phyloP scores from a whole-genome alignment of 192 early-diverging fungal genomes.

The Phycomyces nitens region DNA sequence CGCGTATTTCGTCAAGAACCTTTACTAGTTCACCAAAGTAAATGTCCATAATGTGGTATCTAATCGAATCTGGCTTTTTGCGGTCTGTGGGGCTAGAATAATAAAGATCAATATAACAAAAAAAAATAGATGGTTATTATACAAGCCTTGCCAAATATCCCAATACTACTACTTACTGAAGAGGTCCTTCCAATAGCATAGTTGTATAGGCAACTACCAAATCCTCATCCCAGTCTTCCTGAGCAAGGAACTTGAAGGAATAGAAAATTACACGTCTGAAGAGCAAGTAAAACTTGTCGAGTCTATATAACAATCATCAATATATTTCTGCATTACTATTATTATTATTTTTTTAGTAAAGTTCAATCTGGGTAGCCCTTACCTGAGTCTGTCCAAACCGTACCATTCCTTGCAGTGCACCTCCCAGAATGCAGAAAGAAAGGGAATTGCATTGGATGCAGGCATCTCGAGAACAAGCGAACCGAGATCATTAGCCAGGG shows the following conservation, averaged over 20 bases:
- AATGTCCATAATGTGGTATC: conserved; percentile 69
- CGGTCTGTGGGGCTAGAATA: conserved; percentile 49
- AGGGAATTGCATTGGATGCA: conserved; percentile 45
- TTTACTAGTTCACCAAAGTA: conserved; percentile 72
- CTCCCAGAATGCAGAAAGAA: conserved; percentile 63
- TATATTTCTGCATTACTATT: too few relatives aligned
- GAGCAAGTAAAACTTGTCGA: conserved; percentile 78
- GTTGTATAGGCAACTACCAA: conserved; percentile 48
- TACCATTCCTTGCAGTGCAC: conserved; percentile 69
- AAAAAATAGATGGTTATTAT: too few relatives aligned
- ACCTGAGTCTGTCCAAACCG: conserved; percentile 77
- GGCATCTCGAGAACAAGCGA: conserved; percentile 50
- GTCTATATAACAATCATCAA: too few relatives aligned
- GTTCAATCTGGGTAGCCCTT: background rate
- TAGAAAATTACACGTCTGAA: conserved; percentile 60
- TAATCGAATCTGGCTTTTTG: conserved; percentile 62
- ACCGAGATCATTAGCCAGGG: conserved; percentile 78
- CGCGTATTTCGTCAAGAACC: conserved; percentile 43
- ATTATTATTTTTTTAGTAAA: background rate
- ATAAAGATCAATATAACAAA: conserved; percentile 3
- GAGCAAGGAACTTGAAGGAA: conserved; percentile 60
- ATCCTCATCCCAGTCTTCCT: conserved; percentile 52
- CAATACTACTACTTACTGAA: conserved; percentile 50
- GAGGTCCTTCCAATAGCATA: conserved; percentile 54
- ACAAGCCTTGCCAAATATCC: too few relatives aligned